These are phyloP conservation scores for Eutypa lata DNA, from an alignment of 2,329 filamentous ascomycete species.

Conservation along the genomic window DNA sequence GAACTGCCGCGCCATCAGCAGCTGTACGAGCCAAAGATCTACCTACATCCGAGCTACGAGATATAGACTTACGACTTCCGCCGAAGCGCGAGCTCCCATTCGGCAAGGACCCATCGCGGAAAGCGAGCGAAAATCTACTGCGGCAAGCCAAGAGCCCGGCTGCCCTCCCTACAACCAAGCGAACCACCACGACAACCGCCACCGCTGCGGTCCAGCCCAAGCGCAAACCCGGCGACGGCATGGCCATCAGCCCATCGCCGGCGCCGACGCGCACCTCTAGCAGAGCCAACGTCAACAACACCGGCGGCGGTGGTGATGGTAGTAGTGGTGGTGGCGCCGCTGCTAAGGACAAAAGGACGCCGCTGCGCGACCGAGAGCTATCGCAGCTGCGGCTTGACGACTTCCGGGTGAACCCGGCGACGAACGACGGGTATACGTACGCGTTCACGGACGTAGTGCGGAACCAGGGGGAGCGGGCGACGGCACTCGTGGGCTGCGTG, in stretches of 20 bases:
- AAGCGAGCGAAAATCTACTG: conserved; percentile 3
- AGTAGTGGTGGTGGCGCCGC: not conserved
- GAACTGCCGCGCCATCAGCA: not conserved
- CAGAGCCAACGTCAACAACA: conserved; percentile 3
- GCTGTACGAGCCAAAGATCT: conserved; percentile 1
- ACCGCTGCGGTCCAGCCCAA: conserved; percentile 6
- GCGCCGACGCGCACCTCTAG: conserved; percentile 9
- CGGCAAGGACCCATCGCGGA: conserved; percentile 21
- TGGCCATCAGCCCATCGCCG: not conserved
- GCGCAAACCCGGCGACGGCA: conserved; percentile 11
- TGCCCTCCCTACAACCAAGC: conserved; percentile 4
- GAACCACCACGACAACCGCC: conserved; percentile 2
- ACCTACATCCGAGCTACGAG: conserved; percentile 3
- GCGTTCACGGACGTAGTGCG: conserved; percentile 76
- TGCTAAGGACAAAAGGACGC: conserved; percentile 28
- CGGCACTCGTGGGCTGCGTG: conserved; percentile 66
- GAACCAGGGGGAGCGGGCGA: conserved; percentile 64
- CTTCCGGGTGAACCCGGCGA: conserved; percentile 77
- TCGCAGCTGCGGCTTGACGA: conserved; percentile 61
- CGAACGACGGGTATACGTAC: conserved; percentile 68
- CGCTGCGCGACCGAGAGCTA: conserved; percentile 56
- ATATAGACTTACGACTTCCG: conserved; percentile 26
- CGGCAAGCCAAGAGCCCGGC: conserved; percentile 5
- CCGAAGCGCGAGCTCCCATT: conserved; percentile 41
- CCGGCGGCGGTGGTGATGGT: not conserved